These are phyloP conservation scores for Sporothrix inflata DNA, from an alignment of 2,329 filamentous ascomycete genomes.

Conservation along the genomic window DNA sequence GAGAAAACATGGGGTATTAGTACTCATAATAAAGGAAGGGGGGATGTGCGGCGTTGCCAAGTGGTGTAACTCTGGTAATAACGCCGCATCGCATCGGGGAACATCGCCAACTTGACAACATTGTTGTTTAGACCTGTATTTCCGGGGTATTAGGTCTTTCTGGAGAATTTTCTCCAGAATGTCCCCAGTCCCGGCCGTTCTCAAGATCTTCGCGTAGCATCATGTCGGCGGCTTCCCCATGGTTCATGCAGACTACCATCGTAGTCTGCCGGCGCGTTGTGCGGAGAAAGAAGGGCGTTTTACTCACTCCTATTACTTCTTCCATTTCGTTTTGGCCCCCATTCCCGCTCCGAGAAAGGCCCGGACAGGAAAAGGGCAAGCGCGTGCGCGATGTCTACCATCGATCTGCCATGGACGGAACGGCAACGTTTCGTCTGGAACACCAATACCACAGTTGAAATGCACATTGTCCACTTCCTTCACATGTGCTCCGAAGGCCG, in stretches of 20 bases:
- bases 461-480: background rate
- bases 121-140: background rate
- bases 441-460: background rate
- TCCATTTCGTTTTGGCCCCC: background rate
- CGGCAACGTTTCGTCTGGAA: background rate
- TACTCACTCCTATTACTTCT: background rate
- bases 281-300: background rate
- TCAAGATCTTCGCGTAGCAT: constrained; percentile 1
- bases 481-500: background rate
- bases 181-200: no score
- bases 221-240: constrained; percentile 7
- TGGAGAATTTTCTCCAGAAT: background rate
- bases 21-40: background rate
- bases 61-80: constrained; percentile 3
- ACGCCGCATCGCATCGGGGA: constrained; percentile 1
- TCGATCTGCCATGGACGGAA: background rate
- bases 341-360: constrained; percentile 16
- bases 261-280: background rate
- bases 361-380: constrained; percentile 9
- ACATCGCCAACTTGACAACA: constrained; percentile 1
- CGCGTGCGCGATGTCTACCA: background rate
- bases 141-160: background rate
- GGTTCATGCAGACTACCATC: background rate
- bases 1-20: background rate
- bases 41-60: background rate